phyloP scores from a whole-genome alignment of 768 basidiomycete genomes.

The Suillus lakei region DNA sequence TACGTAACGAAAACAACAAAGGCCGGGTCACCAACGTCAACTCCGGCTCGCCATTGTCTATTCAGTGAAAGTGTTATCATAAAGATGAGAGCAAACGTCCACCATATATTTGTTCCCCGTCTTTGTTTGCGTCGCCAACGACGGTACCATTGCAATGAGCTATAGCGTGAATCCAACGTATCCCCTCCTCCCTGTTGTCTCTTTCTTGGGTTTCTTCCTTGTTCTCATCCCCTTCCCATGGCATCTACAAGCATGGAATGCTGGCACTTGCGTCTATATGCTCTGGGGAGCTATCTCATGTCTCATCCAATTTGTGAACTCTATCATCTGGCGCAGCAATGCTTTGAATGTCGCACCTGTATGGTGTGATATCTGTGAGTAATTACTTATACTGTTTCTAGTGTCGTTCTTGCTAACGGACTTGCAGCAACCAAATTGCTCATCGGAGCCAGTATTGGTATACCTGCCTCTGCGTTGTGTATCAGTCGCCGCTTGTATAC shows the following conservation, averaged over 20 bases:
- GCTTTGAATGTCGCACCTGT: constrained; percentile 57
- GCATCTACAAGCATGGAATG: constrained; percentile 74
- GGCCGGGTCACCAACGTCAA: not conserved
- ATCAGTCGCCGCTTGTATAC: constrained; percentile 56
- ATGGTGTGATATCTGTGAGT: constrained; percentile 65
- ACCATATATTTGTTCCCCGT: not conserved
- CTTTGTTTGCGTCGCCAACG: not conserved
- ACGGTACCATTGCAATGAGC: constrained; percentile 12
- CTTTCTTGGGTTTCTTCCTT: constrained; percentile 45
- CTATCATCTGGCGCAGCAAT: constrained; percentile 70
- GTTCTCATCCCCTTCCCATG: constrained; percentile 55
- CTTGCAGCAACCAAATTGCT: constrained; percentile 51
- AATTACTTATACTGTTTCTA: not conserved
- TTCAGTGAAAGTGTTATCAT: not conserved
- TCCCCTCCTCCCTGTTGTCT: constrained; percentile 39
- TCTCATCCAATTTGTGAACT: constrained; percentile 66
- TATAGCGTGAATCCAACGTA: constrained; percentile 23
- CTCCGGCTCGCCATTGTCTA: not conserved
- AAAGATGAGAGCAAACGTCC: not conserved
- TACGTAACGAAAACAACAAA: not conserved
- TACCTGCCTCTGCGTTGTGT: constrained; percentile 52
- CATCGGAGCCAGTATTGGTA: constrained; percentile 46
- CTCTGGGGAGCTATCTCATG: constrained; percentile 64
- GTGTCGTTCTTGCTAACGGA: constrained; percentile 9
- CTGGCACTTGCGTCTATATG: constrained; percentile 77